phyloP scores from a whole-genome alignment of 306 rosid species.

The Mimosa bimucronata region DNA sequence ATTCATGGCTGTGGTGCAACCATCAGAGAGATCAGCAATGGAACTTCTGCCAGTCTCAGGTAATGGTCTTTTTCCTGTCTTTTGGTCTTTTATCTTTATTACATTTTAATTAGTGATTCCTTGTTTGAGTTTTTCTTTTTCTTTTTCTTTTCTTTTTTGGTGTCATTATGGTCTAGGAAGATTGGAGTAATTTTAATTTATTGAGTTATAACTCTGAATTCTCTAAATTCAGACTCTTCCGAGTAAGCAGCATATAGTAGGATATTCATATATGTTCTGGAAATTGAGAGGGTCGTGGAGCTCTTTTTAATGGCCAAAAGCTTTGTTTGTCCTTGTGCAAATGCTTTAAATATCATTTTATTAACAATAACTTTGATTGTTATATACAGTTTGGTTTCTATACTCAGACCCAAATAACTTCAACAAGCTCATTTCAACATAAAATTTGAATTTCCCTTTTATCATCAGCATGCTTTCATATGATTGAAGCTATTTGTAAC shows the following conservation, averaged over 20 bases:
- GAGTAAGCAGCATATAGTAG: conserved; percentile 22
- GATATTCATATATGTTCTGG: conserved; percentile 11
- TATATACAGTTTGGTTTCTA: conserved; percentile 19
- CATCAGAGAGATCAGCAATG: conserved; percentile 64
- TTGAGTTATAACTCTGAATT: conserved; percentile 5
- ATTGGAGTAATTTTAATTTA: conserved; percentile 14
- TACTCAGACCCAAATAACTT: conserved; percentile 22
- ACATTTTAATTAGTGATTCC: conserved; percentile 18
- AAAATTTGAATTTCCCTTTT: neutral
- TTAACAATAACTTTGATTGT: conserved; percentile 14
- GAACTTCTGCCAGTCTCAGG: conserved; percentile 60
- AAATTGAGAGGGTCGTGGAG: conserved; percentile 12
- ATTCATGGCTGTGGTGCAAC: conserved; percentile 92
- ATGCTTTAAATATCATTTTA: conserved; percentile 25
- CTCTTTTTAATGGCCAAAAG: conserved; percentile 21
- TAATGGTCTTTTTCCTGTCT: conserved; percentile 35
- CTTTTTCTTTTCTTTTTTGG: neutral
- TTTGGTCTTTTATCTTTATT: conserved; percentile 15
- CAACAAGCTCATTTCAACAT: no score
- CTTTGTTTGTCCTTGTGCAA: conserved; percentile 26
- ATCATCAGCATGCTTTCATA: neutral
- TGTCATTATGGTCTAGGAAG: neutral
- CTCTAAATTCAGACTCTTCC: conserved; percentile 14
- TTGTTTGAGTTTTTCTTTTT: conserved; percentile 13
- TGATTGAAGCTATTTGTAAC: conserved; percentile 13